These are phyloP conservation scores for Lenzites betulinus DNA, from an alignment of 768 basidiomycete genomes.

Conservation along the genomic window DNA sequence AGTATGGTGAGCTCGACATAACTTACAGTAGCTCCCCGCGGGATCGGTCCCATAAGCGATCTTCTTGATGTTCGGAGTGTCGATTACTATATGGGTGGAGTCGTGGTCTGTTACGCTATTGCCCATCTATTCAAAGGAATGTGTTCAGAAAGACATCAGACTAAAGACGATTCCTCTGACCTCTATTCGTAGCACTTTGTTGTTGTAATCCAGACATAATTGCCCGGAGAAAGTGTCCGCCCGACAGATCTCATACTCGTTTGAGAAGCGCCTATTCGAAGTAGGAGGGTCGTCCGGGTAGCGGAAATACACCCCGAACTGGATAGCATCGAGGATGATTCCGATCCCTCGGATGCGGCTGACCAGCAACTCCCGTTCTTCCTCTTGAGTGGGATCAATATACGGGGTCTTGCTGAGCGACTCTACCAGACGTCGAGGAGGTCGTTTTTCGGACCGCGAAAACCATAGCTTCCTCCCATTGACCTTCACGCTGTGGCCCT, in stretches of 20 bases:
- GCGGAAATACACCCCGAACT: conserved; percentile 66
- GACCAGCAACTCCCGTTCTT: conserved; percentile 36
- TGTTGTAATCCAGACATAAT: conserved; percentile 64
- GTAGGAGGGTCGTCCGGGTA: conserved; percentile 12
- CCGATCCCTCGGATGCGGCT: conserved; percentile 37
- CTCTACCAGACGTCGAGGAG: not conserved
- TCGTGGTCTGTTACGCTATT: conserved; percentile 49
- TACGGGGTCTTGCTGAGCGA: conserved; percentile 33
- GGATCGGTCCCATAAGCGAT: conserved; percentile 59
- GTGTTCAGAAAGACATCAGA: conserved; percentile 38
- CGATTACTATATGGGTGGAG: conserved; percentile 53
- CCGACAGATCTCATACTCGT: conserved; percentile 66
- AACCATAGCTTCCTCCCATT: conserved; percentile 21
- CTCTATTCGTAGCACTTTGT: conserved; percentile 61
- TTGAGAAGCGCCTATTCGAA: conserved; percentile 49
- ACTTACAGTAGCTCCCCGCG: conserved; percentile 54
- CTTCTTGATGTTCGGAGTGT: conserved; percentile 56
- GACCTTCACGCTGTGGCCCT: conserved; percentile 30
- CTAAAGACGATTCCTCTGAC: conserved; percentile 37
- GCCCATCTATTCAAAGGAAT: conserved; percentile 47
- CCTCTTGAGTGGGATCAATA: conserved; percentile 30
- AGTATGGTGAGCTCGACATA: conserved; percentile 28
- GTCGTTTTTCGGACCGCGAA: not conserved
- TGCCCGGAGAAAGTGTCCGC: conserved; percentile 45
- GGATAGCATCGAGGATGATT: conserved; percentile 60